Percentiles rank a stretch among this genome's conserved stretches.
Conservation (phyloP, 345 rosid genomes). For the Populus tremula region DNA sequence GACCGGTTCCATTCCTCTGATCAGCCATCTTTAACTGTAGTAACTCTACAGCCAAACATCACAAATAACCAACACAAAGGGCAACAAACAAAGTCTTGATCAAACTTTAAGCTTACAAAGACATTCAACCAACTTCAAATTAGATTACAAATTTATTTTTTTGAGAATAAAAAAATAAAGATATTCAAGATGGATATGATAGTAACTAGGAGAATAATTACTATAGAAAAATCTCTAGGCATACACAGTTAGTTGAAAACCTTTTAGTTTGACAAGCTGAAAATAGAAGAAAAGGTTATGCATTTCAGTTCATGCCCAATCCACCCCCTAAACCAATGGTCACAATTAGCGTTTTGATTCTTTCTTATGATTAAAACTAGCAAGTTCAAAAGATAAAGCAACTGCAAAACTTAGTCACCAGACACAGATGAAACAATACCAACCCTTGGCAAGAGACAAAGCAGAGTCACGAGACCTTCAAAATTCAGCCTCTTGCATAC, state of each 20-base stretch:
- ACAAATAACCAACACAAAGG: neutral
- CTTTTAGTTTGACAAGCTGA: neutral
- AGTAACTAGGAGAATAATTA: neutral
- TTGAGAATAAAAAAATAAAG: neutral
- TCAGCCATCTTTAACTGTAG: neutral
- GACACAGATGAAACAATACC: neutral
- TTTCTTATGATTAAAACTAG: constrained; percentile 10
- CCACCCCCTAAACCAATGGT: constrained; percentile 1
- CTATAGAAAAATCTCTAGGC: neutral
- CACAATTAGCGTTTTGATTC: neutral
- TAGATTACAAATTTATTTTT: neutral
- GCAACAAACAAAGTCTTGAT: neutral
- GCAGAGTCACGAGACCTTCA: neutral
- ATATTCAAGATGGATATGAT: neutral
- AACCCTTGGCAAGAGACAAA: neutral
- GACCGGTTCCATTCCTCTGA: neutral
- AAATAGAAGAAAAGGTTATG: neutral
- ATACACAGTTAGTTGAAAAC: neutral
- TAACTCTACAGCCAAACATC: neutral
- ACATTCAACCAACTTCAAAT: neutral
- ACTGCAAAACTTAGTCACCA: too few relatives aligned
- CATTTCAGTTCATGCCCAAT: neutral
- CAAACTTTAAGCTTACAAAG: neutral
- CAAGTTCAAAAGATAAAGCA: constrained; percentile 1
- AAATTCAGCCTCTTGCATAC: neutral